Evolutionary conservation across 257 asterid species (phyloP), one percentile per base, ranked within the genome.

Genomic region (Solanum chiquidenum): DNA sequence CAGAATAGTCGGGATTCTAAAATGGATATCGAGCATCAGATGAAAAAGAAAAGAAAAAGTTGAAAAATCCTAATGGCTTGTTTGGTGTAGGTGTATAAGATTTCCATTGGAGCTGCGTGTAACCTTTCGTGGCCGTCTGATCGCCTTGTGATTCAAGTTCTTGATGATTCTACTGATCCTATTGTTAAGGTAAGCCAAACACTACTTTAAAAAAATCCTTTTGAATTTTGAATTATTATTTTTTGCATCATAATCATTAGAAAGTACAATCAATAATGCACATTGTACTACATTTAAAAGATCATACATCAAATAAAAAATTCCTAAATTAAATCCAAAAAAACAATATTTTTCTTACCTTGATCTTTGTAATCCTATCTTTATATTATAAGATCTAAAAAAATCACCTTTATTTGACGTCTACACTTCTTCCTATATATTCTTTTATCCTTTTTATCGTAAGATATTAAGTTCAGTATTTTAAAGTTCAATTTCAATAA

Each of bases 41-140:
- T 18, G 8, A 9, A 8, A 33, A 14, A 5, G 1, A 2, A 49
- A 12, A 29, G 14, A 6, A 33, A 18, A 18, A 33, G n/a, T 7
- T 55, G 33, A 42, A 76, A 35, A 76, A 31, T 87, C 75, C 5
- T 33, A 21, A 9, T 83, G 60, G 44, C 64, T 73, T 85, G 55
- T 72, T 60, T 62, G 72, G 60, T 35, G 25, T 92, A 96, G 98
- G 99, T 96, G 40, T 94, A 95, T 87, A 95, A 95, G 98, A 93
- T 96, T 94, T 96, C 98, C 86, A 96, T 96, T 89, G 99, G 99
- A 60, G 99, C 99, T 80, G 98, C 98, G 83, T 96, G 98, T 88
- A 96, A 96, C 87, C 97, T 96, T 71, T 93, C 98, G 2, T 96
- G 99, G 99, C 99, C 99, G 52, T 89, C 97, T 4, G 98, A 95